Conservation (phyloP, 441 rosid genomes). For the Melastoma candidum region DNA sequence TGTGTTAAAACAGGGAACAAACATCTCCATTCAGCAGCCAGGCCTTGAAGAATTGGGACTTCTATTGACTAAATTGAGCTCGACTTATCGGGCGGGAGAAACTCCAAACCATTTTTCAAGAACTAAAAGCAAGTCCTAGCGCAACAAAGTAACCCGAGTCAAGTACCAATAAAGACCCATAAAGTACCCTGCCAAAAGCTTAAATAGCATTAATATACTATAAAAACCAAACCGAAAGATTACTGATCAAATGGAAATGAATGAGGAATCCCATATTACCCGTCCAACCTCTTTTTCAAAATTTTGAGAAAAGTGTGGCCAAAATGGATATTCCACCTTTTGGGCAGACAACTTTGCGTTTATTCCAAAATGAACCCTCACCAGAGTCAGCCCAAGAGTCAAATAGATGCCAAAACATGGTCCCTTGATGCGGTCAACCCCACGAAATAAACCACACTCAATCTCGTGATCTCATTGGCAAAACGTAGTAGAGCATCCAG, state of each 20-base stretch:
- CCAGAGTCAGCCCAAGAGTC: conserved; percentile 24
- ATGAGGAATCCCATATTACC: conserved; percentile 24
- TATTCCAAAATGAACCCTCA: conserved; percentile 19
- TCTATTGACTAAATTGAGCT: too few relatives aligned
- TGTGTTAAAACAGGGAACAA: too few relatives aligned
- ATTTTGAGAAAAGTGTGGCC: conserved; percentile 27
- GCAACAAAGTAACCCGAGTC: conserved; percentile 41
- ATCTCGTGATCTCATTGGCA: conserved; percentile 12
- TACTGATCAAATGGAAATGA: conserved; percentile 13
- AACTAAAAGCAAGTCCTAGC: conserved; percentile 4
- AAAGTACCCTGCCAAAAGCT: conserved; percentile 52
- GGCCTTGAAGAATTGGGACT: too few relatives aligned
- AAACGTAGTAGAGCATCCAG: conserved; percentile 25
- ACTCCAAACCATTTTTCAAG: too few relatives aligned
- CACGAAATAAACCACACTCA: conserved; percentile 16
- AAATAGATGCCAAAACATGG: conserved; percentile 20
- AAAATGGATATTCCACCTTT: conserved; percentile 23
- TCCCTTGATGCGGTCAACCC: conserved; percentile 17
- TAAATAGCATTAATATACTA: conserved; percentile 28
- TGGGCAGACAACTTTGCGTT: conserved; percentile 20
- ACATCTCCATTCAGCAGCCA: too few relatives aligned
- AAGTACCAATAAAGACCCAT: conserved; percentile 34
- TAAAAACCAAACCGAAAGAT: conserved; percentile 17
- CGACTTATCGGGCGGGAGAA: too few relatives aligned
- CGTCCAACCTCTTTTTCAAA: conserved; percentile 31